Conservation (phyloP, 257 asterid genomes). For the Rehmannia glutinosa region DNA sequence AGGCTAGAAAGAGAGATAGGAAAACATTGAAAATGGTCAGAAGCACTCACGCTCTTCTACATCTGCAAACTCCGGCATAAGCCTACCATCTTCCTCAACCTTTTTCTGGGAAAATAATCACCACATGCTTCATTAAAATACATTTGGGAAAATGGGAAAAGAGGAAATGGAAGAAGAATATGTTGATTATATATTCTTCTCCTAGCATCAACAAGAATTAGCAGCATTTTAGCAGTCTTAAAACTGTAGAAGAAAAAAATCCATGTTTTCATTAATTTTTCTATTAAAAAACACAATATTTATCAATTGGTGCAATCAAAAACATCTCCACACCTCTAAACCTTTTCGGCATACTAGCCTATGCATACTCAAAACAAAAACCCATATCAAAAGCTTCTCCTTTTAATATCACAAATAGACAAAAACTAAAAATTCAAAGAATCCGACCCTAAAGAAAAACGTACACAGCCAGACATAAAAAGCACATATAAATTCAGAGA, state of each 20-base stretch:
- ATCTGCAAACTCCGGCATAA: conserved; percentile 75
- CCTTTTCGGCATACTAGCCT: too few species aligned
- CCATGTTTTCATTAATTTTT: not conserved
- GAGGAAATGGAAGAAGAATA: not conserved
- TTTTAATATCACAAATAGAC: not conserved
- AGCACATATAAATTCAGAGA: not conserved
- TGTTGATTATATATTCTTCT: not conserved
- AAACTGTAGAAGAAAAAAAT: not conserved
- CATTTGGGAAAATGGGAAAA: not conserved
- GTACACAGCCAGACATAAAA: not conserved
- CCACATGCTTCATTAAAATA: not conserved
- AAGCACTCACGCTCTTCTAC: conserved; percentile 61
- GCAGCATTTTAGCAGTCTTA: not conserved
- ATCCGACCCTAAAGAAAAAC: not conserved
- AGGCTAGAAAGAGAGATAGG: not conserved
- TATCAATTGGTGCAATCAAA: not conserved
- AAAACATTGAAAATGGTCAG: not conserved
- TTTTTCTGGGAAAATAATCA: conserved; percentile 42
- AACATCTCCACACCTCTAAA: not conserved
- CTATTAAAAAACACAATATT: not conserved
- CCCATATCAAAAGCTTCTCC: not conserved
- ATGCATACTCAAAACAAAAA: not conserved
- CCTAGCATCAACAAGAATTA: not conserved
- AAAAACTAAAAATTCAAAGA: not conserved
- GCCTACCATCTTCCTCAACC: conserved; percentile 60